These are phyloP conservation scores for Vaccinium macrocarpon DNA, from an alignment of 148 eudicot species.

Conservation along the genomic window DNA sequence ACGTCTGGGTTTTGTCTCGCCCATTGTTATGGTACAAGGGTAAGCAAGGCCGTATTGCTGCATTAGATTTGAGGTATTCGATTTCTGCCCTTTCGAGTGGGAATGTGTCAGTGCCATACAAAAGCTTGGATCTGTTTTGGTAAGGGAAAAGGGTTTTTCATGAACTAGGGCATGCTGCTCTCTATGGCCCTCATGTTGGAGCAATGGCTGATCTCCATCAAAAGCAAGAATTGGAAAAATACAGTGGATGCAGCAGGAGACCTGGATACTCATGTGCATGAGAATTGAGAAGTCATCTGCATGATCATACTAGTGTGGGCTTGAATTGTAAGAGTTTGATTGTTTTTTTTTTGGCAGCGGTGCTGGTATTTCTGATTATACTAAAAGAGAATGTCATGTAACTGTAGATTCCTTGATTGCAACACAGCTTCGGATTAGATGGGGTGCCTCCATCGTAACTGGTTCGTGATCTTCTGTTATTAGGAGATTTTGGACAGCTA, in stretches of 20 bases:
- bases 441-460: neutral
- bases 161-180: neutral
- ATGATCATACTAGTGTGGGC: neutral
- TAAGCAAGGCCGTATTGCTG: too few species aligned
- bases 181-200: neutral
- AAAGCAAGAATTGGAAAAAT: neutral
- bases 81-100: too few species aligned
- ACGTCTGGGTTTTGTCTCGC: neutral
- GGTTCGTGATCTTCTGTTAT: neutral
- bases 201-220: neutral
- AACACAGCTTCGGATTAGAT: neutral
- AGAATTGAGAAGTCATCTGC: neutral
- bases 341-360: neutral
- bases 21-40: too few species aligned
- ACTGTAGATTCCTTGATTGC: neutral
- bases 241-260: constrained; percentile 8
- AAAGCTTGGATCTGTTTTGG: neutral
- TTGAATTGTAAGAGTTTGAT: too few species aligned
- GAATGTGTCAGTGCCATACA: neutral
- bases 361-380: neutral
- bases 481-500: neutral
- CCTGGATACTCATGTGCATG: neutral
- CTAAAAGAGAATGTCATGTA: neutral
- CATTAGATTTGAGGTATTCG: too few species aligned
- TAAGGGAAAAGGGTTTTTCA: neutral